These are phyloP conservation scores for Aspergillus hortae DNA, from an alignment of 2,329 filamentous ascomycete genomes.

Conservation along the genomic window DNA sequence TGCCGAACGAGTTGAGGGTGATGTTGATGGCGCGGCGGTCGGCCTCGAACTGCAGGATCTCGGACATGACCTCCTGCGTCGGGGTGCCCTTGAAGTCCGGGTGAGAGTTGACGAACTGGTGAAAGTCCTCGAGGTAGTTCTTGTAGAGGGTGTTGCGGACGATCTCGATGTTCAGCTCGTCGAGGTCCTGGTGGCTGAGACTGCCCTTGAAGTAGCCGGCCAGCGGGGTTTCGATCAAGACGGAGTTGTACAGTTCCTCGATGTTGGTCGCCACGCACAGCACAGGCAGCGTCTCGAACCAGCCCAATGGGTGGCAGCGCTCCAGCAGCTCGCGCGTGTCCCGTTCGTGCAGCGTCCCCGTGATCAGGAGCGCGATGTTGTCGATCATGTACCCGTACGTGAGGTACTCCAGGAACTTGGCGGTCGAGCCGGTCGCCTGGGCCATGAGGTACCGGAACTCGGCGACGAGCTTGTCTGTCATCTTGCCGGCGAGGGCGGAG, in stretches of 20 bases:
- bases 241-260: constrained; percentile 97
- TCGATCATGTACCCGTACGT: constrained; percentile 99
- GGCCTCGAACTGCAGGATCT: constrained; percentile 94
- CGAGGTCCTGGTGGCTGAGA: constrained; percentile 90
- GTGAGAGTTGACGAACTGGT: constrained; percentile 88
- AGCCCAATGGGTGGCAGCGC: constrained; percentile 92
- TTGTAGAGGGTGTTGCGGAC: constrained; percentile 98
- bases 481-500: constrained; percentile 88
- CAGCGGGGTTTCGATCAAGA: constrained; percentile 92
- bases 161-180: constrained; percentile 99
- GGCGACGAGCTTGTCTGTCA: constrained; percentile 95
- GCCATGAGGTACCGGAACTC: constrained; percentile 96
- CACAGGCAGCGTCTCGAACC: constrained; percentile 99
- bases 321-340: constrained; percentile 94
- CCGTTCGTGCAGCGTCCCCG: constrained; percentile 92
- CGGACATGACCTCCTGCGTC: constrained; percentile 90
- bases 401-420: constrained; percentile 95
- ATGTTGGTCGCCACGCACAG: constrained; percentile 98
- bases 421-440: constrained; percentile 84
- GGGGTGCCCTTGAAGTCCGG: constrained; percentile 83
- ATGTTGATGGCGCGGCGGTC: constrained; percentile 98
- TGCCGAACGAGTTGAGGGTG: constrained; percentile 97
- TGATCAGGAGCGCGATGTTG: constrained; percentile 96
- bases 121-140: constrained; percentile 98
- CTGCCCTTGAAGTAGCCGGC: constrained; percentile 97